These are phyloP conservation scores for Trichophyton schoenleinii DNA, from an alignment of 2,329 filamentous ascomycete species.

Conservation along the genomic window DNA sequence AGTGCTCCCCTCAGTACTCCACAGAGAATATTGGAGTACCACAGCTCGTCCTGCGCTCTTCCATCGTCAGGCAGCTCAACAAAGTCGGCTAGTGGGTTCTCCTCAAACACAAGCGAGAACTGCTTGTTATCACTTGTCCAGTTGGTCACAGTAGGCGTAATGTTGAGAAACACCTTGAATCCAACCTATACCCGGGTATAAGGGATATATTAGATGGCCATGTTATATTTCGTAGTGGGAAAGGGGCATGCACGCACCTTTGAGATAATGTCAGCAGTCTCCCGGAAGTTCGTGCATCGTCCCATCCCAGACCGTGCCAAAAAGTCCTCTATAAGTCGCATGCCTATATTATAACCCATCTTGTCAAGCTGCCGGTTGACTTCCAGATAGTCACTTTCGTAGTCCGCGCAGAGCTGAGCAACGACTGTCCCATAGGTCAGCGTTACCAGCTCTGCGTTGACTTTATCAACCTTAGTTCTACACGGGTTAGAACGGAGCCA, in stretches of 20 bases:
- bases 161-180: slow-evolving; percentile 98
- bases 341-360: slow-evolving; percentile 98
- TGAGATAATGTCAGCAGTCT: slow-evolving; percentile 93
- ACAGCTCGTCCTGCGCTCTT: slow-evolving; percentile 86
- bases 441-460: slow-evolving; percentile 93
- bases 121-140: slow-evolving; percentile 95
- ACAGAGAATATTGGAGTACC: slow-evolving; percentile 96
- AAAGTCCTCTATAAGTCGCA: slow-evolving; percentile 93
- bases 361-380: slow-evolving; percentile 97
- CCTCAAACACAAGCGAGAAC: slow-evolving; percentile 91
- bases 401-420: slow-evolving; percentile 90
- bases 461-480: slow-evolving; percentile 91
- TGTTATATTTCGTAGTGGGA: neutral
- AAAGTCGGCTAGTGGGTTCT: slow-evolving; percentile 94
- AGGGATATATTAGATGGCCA: neutral
- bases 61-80: slow-evolving; percentile 95
- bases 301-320: slow-evolving; percentile 87
- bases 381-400: slow-evolving; percentile 82
- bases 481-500: slow-evolving; percentile 12
- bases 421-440: slow-evolving; percentile 97
- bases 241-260: slow-evolving; percentile 35
- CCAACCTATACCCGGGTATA: slow-evolving; percentile 53
- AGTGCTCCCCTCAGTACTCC: slow-evolving; percentile 80
- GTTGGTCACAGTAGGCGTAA: slow-evolving; percentile 83
- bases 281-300: slow-evolving; percentile 80